Conservation (phyloP, 2,329 filamentous ascomycete genomes). For the Fusarium solani-melongenae region DNA sequence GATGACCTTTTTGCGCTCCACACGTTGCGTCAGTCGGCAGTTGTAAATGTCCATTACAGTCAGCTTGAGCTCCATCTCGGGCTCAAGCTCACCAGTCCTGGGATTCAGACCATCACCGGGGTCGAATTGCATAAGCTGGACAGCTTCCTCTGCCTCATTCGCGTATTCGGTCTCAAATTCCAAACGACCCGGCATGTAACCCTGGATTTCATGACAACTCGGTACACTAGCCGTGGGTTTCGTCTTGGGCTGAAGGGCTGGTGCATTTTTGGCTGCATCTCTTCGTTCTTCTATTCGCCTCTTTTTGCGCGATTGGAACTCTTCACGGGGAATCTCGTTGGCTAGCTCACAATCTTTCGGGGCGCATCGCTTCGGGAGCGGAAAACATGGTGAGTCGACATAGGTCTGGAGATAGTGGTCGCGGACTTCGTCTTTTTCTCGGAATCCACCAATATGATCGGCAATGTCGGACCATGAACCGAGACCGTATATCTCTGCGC, state of each 20-base stretch:
- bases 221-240: slow-evolving; percentile 97
- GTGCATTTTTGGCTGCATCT: slow-evolving; percentile 85
- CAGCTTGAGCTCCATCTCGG: slow-evolving; percentile 97
- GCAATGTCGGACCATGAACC: slow-evolving; percentile 98
- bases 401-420: slow-evolving; percentile 94
- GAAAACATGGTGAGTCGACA: slow-evolving; percentile 84
- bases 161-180: slow-evolving; percentile 98
- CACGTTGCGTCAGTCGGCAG: slow-evolving; percentile 85
- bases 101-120: slow-evolving; percentile 93
- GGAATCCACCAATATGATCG: slow-evolving; percentile 96
- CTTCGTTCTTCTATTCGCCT: slow-evolving; percentile 91
- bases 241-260: slow-evolving; percentile 87
- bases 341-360: slow-evolving; percentile 83
- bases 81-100: slow-evolving; percentile 85
- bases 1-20: slow-evolving; percentile 94
- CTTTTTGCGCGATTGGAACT: slow-evolving; percentile 95
- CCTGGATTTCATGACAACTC: slow-evolving; percentile 96
- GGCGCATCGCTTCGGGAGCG: slow-evolving; percentile 86
- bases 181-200: slow-evolving; percentile 96
- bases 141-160: slow-evolving; percentile 97
- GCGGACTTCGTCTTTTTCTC: slow-evolving; percentile 93
- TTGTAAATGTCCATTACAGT: slow-evolving; percentile 99
- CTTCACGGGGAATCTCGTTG: slow-evolving; percentile 85
- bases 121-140: slow-evolving; percentile 98
- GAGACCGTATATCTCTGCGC: slow-evolving; percentile 93